Evolutionary conservation across 257 asterid genomes (phyloP).

Genomic region (Solanum dulcamara): DNA sequence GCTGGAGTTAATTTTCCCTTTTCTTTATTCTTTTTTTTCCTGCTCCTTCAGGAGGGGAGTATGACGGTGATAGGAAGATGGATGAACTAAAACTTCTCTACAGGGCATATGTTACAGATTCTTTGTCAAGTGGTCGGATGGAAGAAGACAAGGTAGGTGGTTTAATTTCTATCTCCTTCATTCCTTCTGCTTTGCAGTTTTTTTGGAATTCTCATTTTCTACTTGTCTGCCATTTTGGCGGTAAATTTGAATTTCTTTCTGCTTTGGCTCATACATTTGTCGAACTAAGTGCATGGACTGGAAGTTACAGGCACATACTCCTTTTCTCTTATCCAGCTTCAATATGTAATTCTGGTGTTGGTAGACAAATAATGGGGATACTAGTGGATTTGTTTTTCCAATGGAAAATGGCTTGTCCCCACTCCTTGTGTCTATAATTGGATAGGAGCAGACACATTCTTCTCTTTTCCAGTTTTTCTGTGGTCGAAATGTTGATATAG

Average conservation of each 20-base stretch:
- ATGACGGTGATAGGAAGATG: conserved; percentile 64
- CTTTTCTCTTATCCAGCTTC: neutral
- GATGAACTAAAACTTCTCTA: conserved; percentile 80
- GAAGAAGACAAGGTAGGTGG: conserved; percentile 70
- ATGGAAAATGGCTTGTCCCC: neutral
- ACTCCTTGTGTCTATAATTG: neutral
- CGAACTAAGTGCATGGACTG: neutral
- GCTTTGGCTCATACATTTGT: neutral
- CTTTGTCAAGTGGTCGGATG: conserved; percentile 73
- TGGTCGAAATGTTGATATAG: neutral
- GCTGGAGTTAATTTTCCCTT: conserved; percentile 8
- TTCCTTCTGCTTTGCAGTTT: neutral
- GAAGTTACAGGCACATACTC: neutral
- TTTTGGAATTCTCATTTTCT: neutral
- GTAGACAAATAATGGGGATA: neutral
- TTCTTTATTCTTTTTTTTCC: neutral
- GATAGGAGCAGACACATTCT: neutral
- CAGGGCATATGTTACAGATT: conserved; percentile 58
- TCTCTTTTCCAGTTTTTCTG: neutral
- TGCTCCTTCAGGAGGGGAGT: conserved; percentile 61
- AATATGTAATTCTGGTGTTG: neutral
- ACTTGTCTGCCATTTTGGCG: neutral
- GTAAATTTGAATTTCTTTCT: neutral
- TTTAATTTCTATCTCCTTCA: neutral
- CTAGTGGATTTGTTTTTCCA: neutral